Evolutionary conservation across 805 yeast species (phyloP).

Genomic region (Wickerhamiella spandovensis): DNA sequence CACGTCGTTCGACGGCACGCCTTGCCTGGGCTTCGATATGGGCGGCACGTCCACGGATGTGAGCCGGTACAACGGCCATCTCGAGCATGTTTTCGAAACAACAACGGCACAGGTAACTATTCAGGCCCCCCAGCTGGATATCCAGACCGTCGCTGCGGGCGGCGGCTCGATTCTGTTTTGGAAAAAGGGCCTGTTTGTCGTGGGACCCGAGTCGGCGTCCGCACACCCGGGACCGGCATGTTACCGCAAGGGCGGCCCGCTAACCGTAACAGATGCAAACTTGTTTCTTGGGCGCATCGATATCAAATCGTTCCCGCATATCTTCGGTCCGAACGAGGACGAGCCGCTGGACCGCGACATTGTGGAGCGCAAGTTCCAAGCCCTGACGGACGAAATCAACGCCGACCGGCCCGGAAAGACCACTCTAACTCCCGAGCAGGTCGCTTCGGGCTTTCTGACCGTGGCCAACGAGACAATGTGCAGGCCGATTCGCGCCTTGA

Average conservation of each 20-base stretch:
- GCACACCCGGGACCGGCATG: slow-evolving; percentile 89
- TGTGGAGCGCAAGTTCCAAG: slow-evolving; percentile 37
- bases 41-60: slow-evolving; percentile 89
- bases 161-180: slow-evolving; percentile 61
- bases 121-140: slow-evolving; percentile 74
- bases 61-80: slow-evolving; percentile 53
- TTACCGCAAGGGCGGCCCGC: slow-evolving; percentile 71
- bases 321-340: slow-evolving; percentile 71
- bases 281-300: slow-evolving; percentile 55
- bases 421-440: slow-evolving; percentile 43
- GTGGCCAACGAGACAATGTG: slow-evolving; percentile 87
- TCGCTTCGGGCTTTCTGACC: slow-evolving; percentile 67
- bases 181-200: slow-evolving; percentile 60
- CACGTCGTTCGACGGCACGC: slow-evolving; percentile 48
- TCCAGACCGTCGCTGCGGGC: slow-evolving; percentile 75
- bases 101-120: slow-evolving; percentile 73
- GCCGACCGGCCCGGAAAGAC: slow-evolving; percentile 29
- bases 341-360: slow-evolving; percentile 49
- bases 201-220: slow-evolving; percentile 79
- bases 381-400: slow-evolving; percentile 46
- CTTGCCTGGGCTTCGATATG: slow-evolving; percentile 76
- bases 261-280: slow-evolving; percentile 80
- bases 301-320: slow-evolving; percentile 65
- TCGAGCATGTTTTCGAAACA: slow-evolving; percentile 72
- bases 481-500: slow-evolving; percentile 72